Evolutionary conservation across 257 asterid genomes (phyloP).

Genomic region (Cynanchum wilfordii): DNA sequence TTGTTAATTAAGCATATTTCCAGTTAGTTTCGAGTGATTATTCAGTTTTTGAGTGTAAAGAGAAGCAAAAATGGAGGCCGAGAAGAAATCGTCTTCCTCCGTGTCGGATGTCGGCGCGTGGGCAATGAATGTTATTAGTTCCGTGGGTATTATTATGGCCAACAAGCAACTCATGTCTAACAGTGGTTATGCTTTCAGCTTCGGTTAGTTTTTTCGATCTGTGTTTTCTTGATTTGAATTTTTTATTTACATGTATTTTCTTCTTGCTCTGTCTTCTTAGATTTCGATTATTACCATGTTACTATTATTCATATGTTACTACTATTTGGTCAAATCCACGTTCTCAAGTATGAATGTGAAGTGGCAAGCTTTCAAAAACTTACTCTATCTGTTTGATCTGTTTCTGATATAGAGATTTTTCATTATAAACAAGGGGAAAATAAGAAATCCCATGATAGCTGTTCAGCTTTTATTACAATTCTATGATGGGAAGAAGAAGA

Average conservation of each 20-base stretch:
- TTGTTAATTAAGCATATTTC: neutral
- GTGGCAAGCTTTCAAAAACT: too few species aligned
- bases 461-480: neutral
- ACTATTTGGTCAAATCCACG: neutral
- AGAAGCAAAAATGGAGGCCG: constrained; percentile 51
- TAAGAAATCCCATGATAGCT: neutral
- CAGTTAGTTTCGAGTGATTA: neutral
- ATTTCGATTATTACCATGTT: neutral
- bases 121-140: constrained; percentile 94
- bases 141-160: constrained; percentile 95
- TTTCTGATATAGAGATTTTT: neutral
- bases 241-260: too few species aligned
- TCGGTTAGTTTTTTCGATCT: constrained; percentile 46
- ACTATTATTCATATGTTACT: neutral
- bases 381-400: neutral
- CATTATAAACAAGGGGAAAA: neutral
- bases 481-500: neutral
- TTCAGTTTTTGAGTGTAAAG: neutral
- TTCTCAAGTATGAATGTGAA: neutral
- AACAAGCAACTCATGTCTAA: constrained; percentile 91
- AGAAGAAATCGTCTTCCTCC: constrained; percentile 50
- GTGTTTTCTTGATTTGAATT: neutral
- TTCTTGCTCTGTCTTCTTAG: neutral
- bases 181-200: constrained; percentile 70
- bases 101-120: constrained; percentile 95